phyloP scores from a whole-genome alignment of 805 yeast genomes.

The Yarrowia bubula region DNA sequence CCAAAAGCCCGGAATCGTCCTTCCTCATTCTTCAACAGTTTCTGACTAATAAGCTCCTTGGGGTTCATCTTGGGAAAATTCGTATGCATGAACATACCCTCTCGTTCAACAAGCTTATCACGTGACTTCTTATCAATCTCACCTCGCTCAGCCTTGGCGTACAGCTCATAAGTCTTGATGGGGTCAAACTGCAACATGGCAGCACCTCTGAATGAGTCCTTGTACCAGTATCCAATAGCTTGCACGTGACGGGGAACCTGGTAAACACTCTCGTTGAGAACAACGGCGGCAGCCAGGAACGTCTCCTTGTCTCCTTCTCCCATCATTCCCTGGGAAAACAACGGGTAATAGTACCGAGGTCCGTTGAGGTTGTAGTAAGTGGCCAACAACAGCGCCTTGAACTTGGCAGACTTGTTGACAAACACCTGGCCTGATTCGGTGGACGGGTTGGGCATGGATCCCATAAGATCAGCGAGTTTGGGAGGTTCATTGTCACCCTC shows the following conservation, averaged over 20 bases:
- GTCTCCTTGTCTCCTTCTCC: conserved; percentile 89
- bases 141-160: not conserved
- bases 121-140: conserved; percentile 1
- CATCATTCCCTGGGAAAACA: conserved; percentile 58
- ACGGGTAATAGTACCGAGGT: conserved; percentile 56
- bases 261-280: conserved; percentile 57
- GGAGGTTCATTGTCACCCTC: not conserved
- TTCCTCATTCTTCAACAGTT: conserved; percentile 44
- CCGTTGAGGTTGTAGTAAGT: conserved; percentile 67
- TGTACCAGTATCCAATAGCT: conserved; percentile 42
- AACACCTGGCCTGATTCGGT: conserved; percentile 69
- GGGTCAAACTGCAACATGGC: conserved; percentile 80
- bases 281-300: conserved; percentile 67
- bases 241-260: conserved; percentile 45
- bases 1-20: conserved; percentile 61
- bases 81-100: conserved; percentile 57
- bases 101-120: conserved; percentile 24
- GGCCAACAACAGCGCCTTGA: conserved; percentile 55
- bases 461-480: conserved; percentile 59
- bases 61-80: conserved; percentile 69
- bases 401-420: conserved; percentile 57
- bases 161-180: conserved; percentile 49
- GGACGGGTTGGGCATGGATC: conserved; percentile 66
- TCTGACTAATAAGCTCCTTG: conserved; percentile 45
- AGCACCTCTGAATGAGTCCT: conserved; percentile 52